A percentile compares a stretch with the other conserved stretches of the same genome.
phyloP scores from a whole-genome alignment of 257 asterid genomes.

The Coffea canephora region DNA sequence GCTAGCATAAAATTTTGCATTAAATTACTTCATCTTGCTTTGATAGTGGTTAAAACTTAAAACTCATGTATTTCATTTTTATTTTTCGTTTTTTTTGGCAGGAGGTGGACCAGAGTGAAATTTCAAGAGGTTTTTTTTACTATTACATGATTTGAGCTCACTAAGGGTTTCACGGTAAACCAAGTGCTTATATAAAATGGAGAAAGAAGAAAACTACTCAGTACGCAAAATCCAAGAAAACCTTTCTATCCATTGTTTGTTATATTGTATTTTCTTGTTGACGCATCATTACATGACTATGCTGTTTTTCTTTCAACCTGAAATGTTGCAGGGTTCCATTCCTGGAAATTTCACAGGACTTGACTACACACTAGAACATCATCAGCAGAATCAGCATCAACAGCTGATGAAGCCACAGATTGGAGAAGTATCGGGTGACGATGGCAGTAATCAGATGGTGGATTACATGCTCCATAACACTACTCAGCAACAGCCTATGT shows the following conservation, averaged over 20 bases:
- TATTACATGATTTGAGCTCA: constrained; percentile 30
- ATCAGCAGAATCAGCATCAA: constrained; percentile 19
- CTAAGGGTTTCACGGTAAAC: constrained; percentile 29
- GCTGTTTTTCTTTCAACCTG: constrained; percentile 35
- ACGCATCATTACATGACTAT: constrained; percentile 27
- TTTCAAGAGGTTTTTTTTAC: constrained; percentile 11
- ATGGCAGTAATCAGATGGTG: constrained; percentile 36
- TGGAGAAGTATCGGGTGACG: constrained; percentile 36
- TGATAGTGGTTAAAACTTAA: constrained; percentile 7
- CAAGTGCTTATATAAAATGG: constrained; percentile 40
- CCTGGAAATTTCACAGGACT: constrained; percentile 32
- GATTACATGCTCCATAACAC: constrained; percentile 62
- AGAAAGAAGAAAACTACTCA: constrained; percentile 58
- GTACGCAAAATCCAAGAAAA: constrained; percentile 34
- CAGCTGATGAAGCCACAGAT: constrained; percentile 26
- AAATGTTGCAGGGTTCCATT: constrained; percentile 43
- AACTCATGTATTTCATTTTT: constrained; percentile 10
- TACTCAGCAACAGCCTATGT: constrained; percentile 11
- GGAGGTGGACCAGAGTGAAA: constrained; percentile 47
- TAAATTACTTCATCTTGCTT: background rate
- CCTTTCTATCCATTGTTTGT: constrained; percentile 5
- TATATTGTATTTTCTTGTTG: constrained; percentile 6
- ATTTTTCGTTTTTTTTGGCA: constrained; percentile 8
- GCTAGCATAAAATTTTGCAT: background rate
- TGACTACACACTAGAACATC: constrained; percentile 37